Evolutionary conservation across 2,329 filamentous ascomycete species (phyloP).

Genomic region (Lachnellula hyalina): DNA sequence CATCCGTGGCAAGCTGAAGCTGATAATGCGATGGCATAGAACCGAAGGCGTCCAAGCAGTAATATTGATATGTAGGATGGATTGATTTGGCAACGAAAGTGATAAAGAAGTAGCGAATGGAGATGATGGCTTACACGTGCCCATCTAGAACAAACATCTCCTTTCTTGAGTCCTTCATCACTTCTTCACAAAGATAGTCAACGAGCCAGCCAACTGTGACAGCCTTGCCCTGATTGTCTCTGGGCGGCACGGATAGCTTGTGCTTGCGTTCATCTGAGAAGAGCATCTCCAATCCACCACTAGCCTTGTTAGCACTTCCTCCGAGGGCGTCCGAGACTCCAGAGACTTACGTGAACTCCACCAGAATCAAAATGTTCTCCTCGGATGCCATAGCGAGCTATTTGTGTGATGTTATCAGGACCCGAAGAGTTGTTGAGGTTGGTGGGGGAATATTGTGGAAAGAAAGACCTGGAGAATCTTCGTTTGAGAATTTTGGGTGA

Average conservation of each 20-base stretch:
- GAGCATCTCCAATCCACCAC: conserved; percentile 90
- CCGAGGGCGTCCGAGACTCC: not conserved
- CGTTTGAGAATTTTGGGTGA: not conserved
- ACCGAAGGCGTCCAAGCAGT: conserved; percentile 2
- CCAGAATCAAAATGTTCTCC: conserved; percentile 50
- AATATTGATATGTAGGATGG: conserved; percentile 13
- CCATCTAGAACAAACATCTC: conserved; percentile 86
- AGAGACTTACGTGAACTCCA: conserved; percentile 57
- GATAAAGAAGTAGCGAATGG: conserved; percentile 17
- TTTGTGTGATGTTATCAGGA: not conserved
- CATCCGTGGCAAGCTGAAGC: conserved; percentile 11
- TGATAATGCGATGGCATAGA: conserved; percentile 2
- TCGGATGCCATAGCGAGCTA: conserved; percentile 18
- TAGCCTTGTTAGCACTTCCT: conserved; percentile 32
- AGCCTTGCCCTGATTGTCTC: conserved; percentile 51
- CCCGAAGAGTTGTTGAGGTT: not conserved
- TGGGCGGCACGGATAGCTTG: conserved; percentile 60
- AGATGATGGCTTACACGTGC: conserved; percentile 63
- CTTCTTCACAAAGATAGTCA: conserved; percentile 67
- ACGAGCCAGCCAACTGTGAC: conserved; percentile 73
- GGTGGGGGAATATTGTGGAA: not conserved
- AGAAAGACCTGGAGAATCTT: not conserved
- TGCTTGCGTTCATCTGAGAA: conserved; percentile 80
- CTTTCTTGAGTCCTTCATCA: conserved; percentile 80
- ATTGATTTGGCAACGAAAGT: conserved; percentile 12